Conservation (phyloP, 2,329 filamentous ascomycete species). For the Daldinia sp. region DNA sequence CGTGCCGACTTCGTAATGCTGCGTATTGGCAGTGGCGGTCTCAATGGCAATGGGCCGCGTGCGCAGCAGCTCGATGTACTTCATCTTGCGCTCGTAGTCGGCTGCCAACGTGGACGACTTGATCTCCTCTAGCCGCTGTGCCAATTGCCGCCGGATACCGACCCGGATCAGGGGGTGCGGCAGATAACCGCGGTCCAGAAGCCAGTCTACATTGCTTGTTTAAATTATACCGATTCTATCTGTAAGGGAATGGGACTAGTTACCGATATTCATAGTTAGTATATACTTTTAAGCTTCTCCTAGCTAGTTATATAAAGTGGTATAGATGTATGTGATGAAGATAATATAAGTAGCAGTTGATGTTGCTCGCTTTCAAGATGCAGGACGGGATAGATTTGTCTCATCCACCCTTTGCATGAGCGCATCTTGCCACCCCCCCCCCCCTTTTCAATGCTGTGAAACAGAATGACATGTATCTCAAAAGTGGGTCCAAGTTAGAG, state of each 20-base stretch:
- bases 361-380: too few species aligned
- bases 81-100: slow-evolving; percentile 67
- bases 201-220: slow-evolving; percentile 54
- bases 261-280: slow-evolving; percentile 36
- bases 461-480: neutral
- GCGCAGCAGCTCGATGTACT: slow-evolving; percentile 67
- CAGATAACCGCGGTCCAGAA: slow-evolving; percentile 72
- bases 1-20: slow-evolving; percentile 78
- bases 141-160: slow-evolving; percentile 72
- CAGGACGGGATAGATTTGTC: slow-evolving; percentile 10
- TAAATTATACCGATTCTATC: neutral
- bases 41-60: slow-evolving; percentile 72
- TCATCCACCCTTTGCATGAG: slow-evolving; percentile 21
- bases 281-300: neutral
- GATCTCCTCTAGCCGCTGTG: slow-evolving; percentile 66
- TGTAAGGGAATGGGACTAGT: neutral
- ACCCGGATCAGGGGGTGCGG: slow-evolving; percentile 69
- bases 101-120: slow-evolving; percentile 60
- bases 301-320: neutral
- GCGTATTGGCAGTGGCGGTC: slow-evolving; percentile 69
- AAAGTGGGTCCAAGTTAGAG: neutral
- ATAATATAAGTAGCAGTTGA: neutral
- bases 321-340: neutral
- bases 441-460: slow-evolving; percentile 21
- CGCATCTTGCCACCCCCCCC: too few species aligned